Percentiles rank a stretch among this genome's conserved stretches.
Evolutionary conservation across 2,329 filamentous ascomycete genomes (phyloP).

Genomic region (Hypocrella siamensis): DNA sequence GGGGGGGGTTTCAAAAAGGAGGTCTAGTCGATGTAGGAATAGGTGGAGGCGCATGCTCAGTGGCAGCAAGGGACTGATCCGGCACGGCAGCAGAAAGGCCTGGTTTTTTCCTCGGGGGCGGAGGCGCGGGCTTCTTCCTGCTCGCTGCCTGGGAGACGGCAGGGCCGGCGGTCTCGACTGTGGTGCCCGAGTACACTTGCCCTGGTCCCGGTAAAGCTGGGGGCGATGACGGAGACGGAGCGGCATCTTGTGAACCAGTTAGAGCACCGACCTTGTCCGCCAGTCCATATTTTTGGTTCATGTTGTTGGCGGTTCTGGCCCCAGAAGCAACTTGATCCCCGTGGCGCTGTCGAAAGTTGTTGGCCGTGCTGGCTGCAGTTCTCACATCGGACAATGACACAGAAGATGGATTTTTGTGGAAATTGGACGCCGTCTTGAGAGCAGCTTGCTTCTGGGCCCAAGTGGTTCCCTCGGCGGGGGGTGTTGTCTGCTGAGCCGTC

Average conservation of each 20-base stretch:
- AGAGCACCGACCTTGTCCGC: constrained; percentile 19
- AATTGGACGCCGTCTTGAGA: constrained; percentile 40
- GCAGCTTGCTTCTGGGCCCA: constrained; percentile 51
- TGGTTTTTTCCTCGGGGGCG: constrained; percentile 37
- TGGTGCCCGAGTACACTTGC: not conserved
- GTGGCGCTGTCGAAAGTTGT: constrained; percentile 56
- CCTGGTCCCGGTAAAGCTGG: constrained; percentile 1
- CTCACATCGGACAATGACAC: constrained; percentile 44
- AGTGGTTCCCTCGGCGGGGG: constrained; percentile 35
- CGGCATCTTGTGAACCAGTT: constrained; percentile 6
- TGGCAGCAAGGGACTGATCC: constrained; percentile 6
- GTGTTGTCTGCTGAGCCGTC: constrained; percentile 6
- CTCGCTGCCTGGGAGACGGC: constrained; percentile 8
- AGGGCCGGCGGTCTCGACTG: not conserved
- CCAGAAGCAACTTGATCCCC: constrained; percentile 51
- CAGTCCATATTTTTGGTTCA: constrained; percentile 48
- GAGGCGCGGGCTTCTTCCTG: constrained; percentile 39
- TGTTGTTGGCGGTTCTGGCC: constrained; percentile 35
- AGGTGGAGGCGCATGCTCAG: constrained; percentile 28
- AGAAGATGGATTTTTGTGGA: constrained; percentile 45
- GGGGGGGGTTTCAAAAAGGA: constrained; percentile 25
- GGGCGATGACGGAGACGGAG: constrained; percentile 1
- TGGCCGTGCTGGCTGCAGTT: constrained; percentile 42
- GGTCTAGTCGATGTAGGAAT: constrained; percentile 36
- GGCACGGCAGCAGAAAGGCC: constrained; percentile 12